Conservation (phyloP, 2,329 filamentous ascomycete species). For the Fusarium sp. region DNA sequence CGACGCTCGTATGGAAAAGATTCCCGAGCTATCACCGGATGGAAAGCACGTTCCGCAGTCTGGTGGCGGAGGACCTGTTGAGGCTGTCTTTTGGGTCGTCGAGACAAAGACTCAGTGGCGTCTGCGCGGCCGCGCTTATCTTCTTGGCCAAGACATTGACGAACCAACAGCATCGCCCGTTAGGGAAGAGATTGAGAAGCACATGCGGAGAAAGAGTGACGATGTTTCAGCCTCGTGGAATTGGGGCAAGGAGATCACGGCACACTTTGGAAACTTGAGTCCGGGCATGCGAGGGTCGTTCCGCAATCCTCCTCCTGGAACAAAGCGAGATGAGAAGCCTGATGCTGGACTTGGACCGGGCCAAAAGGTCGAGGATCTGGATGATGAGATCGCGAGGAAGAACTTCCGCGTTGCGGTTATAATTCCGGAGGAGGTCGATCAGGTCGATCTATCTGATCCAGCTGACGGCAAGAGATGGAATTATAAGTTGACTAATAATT, state of each 20-base stretch:
- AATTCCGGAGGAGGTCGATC: conserved; percentile 80
- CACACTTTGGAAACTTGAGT: conserved; percentile 88
- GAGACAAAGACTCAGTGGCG: conserved; percentile 84
- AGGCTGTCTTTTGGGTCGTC: conserved; percentile 85
- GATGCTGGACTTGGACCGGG: conserved; percentile 59
- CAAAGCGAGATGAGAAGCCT: conserved; percentile 64
- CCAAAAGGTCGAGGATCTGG: conserved; percentile 75
- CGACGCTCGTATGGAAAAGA: conserved; percentile 88
- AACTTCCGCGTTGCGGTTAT: conserved; percentile 90
- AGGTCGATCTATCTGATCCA: conserved; percentile 76
- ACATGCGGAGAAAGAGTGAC: conserved; percentile 65
- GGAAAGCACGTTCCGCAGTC: conserved; percentile 55
- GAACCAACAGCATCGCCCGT: conserved; percentile 56
- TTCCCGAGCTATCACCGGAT: conserved; percentile 70
- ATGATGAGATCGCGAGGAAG: conserved; percentile 75
- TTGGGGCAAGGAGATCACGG: conserved; percentile 83
- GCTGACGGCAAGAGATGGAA: conserved; percentile 71
- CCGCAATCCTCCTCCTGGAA: conserved; percentile 76
- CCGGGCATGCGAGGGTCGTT: conserved; percentile 84
- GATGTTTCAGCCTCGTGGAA: conserved; percentile 69
- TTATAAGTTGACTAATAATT: conserved; percentile 68
- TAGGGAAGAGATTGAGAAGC: conserved; percentile 66
- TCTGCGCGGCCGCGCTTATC: conserved; percentile 78
- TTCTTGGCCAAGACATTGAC: conserved; percentile 78
- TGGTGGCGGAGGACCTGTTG: conserved; percentile 77